A percentile compares a stretch with the other conserved stretches of the same genome.
These are phyloP conservation scores for Nitzschia putrida DNA, from an alignment of 108 stramenopile genomes.

Conservation along the genomic window DNA sequence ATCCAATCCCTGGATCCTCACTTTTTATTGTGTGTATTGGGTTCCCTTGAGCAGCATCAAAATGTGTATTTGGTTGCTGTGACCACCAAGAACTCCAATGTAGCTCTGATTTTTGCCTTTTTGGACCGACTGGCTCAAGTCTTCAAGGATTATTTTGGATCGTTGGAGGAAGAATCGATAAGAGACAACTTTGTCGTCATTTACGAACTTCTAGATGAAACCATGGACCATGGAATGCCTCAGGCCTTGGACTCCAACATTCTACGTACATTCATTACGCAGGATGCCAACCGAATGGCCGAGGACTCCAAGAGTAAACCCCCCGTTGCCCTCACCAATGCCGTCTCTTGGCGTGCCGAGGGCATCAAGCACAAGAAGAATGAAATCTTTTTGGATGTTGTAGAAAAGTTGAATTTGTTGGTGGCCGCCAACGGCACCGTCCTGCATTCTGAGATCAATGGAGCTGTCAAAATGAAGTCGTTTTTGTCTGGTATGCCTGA, in stretches of 20 bases:
- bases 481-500: conserved; percentile 99
- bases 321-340: conserved; percentile 96
- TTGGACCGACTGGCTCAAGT: conserved; percentile 88
- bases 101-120: conserved; percentile 90
- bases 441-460: conserved; percentile 86
- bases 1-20: neutral
- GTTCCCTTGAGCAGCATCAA: conserved; percentile 63
- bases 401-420: conserved; percentile 97
- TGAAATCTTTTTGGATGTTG: conserved; percentile 99
- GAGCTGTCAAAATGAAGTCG: conserved; percentile 93
- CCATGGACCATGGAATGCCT: conserved; percentile 99
- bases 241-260: conserved; percentile 89
- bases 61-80: conserved; percentile 97
- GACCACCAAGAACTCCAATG: conserved; percentile 96
- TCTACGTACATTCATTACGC: conserved; percentile 92
- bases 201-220: conserved; percentile 98
- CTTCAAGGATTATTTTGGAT: conserved; percentile 98
- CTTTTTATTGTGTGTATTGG: too few species aligned
- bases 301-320: conserved; percentile 81
- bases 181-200: conserved; percentile 99
- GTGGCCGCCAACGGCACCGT: conserved; percentile 98
- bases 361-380: conserved; percentile 99
- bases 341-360: conserved; percentile 97
- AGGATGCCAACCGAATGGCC: conserved; percentile 92
- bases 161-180: conserved; percentile 97